Percentiles rank a stretch among this genome's conserved stretches.
Conservation (phyloP, 495 filamentous ascomycete genomes). For the Tuber borchii region DNA sequence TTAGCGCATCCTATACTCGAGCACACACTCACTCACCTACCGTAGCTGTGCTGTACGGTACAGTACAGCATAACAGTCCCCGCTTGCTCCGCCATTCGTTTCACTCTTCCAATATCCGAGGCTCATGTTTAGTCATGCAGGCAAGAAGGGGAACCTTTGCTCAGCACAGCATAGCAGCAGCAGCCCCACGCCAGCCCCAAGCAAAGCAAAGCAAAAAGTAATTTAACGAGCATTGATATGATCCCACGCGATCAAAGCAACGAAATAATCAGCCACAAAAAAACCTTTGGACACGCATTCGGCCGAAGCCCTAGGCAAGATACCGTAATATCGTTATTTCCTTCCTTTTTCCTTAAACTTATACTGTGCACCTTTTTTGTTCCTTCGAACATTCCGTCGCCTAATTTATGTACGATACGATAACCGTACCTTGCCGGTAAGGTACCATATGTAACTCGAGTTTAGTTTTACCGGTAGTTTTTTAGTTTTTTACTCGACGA, state of each 20-base stretch:
- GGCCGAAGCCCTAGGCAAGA: not conserved
- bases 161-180: not conserved
- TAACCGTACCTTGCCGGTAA: slow-evolving; percentile 11
- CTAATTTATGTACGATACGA: slow-evolving; percentile 23
- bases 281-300: not conserved
- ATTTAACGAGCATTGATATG: too few species aligned
- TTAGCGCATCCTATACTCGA: not conserved
- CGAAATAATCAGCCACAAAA: not conserved
- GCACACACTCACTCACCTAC: too few species aligned
- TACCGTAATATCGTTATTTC: not conserved
- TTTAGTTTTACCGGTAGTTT: too few species aligned
- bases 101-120: not conserved
- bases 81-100: not conserved
- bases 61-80: too few species aligned
- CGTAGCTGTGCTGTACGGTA: too few species aligned
- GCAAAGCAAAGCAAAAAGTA: too few species aligned
- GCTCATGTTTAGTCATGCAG: not conserved
- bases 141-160: not conserved
- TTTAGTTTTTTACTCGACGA: too few species aligned
- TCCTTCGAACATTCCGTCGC: slow-evolving; percentile 27
- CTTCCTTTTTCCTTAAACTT: not conserved
- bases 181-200: not conserved
- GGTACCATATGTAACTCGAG: too few species aligned
- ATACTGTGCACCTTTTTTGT: not conserved
- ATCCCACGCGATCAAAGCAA: not conserved